Evolutionary conservation across 306 rosid species (phyloP).

Genomic region (Cucurbita maxima): DNA sequence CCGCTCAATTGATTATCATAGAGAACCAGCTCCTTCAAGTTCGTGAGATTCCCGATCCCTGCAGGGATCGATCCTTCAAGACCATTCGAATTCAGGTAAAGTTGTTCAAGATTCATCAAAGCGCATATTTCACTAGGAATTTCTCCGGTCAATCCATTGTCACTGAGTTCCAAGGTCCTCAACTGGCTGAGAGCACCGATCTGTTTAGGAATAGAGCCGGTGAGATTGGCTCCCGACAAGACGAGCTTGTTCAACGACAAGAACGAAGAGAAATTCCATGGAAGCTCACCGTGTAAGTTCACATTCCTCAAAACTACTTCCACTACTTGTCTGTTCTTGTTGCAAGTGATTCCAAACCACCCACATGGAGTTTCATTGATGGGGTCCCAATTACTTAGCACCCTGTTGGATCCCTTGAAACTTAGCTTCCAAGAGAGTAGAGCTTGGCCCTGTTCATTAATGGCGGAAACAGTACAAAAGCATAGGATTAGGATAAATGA

Average conservation of each 20-base stretch:
- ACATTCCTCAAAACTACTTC: conserved; percentile 43
- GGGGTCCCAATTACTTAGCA: conserved; percentile 45
- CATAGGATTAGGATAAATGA: conserved; percentile 24
- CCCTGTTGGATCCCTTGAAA: conserved; percentile 41
- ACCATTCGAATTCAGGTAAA: conserved; percentile 47
- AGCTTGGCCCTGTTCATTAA: conserved; percentile 66
- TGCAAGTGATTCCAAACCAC: conserved; percentile 77
- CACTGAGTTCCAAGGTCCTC: conserved; percentile 46
- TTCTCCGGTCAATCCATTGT: conserved; percentile 61
- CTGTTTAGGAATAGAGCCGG: conserved; percentile 66
- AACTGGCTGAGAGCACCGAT: conserved; percentile 29
- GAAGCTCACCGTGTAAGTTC: conserved; percentile 57
- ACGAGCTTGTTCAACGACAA: conserved; percentile 35
- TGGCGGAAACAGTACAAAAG: conserved; percentile 25
- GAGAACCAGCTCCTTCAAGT: conserved; percentile 28
- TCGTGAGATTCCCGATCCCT: conserved; percentile 50
- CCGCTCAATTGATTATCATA: conserved; percentile 65
- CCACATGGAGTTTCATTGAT: conserved; percentile 51
- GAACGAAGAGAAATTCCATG: conserved; percentile 48
- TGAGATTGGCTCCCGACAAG: conserved; percentile 60
- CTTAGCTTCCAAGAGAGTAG: conserved; percentile 73
- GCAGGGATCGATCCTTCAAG: conserved; percentile 54
- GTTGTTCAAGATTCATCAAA: conserved; percentile 41
- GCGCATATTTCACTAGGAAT: conserved; percentile 41
- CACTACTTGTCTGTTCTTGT: conserved; percentile 30